Percentiles rank a stretch among this genome's conserved stretches.
Evolutionary conservation across 2,329 filamentous ascomycete genomes (phyloP).

Genomic region (Exophiala calicioides): DNA sequence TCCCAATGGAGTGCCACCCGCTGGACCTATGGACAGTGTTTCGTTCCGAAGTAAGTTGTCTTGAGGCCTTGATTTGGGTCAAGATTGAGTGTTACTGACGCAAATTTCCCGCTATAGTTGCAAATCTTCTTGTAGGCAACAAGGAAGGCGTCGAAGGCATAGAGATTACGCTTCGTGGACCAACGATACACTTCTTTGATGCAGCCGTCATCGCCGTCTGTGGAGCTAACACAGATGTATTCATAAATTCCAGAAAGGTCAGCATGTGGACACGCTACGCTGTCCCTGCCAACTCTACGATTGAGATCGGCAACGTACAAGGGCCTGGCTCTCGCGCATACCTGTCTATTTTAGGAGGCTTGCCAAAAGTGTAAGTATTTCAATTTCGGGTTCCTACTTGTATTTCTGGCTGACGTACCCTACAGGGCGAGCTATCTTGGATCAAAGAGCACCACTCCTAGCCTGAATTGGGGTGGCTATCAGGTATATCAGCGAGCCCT

Average conservation of each 20-base stretch:
- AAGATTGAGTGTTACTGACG: neutral
- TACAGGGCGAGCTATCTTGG: constrained; percentile 55
- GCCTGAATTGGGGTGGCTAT: constrained; percentile 59
- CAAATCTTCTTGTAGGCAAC: constrained; percentile 62
- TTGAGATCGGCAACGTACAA: constrained; percentile 55
- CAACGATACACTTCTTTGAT: constrained; percentile 56
- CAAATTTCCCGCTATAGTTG: constrained; percentile 44
- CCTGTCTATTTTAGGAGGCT: constrained; percentile 1
- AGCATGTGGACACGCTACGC: neutral
- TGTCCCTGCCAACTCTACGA: constrained; percentile 51
- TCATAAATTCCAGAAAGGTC: constrained; percentile 46
- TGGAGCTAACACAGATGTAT: constrained; percentile 54
- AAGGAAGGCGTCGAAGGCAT: constrained; percentile 51
- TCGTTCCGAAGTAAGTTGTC: constrained; percentile 44
- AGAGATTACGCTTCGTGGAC: constrained; percentile 62
- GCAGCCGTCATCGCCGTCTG: constrained; percentile 58
- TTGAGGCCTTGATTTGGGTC: neutral
- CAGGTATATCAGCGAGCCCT: neutral
- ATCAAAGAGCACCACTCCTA: constrained; percentile 60
- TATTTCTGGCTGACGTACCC: neutral
- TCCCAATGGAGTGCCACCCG: constrained; percentile 58
- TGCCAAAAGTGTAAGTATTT: constrained; percentile 1
- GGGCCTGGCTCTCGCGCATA: constrained; percentile 49
- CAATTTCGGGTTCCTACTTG: neutral
- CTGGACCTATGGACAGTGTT: constrained; percentile 61